These are phyloP conservation scores for Paraphoma chrysanthemicola DNA, from an alignment of 2,329 filamentous ascomycete genomes.

Conservation along the genomic window DNA sequence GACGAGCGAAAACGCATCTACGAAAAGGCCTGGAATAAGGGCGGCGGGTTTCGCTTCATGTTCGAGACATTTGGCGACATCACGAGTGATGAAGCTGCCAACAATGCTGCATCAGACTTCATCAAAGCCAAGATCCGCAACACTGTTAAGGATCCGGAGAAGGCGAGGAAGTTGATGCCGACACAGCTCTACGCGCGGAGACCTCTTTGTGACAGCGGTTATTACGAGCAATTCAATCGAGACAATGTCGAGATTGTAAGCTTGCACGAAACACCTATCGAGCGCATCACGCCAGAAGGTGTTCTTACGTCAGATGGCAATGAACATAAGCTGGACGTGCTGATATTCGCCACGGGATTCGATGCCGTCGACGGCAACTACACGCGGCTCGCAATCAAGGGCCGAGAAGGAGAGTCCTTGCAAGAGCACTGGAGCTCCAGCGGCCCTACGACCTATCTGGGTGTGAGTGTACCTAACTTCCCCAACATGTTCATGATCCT, in stretches of 20 bases:
- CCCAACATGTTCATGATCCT: slow-evolving; percentile 48
- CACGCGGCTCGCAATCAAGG: slow-evolving; percentile 21
- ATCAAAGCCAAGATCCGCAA: slow-evolving; percentile 45
- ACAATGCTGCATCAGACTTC: slow-evolving; percentile 48
- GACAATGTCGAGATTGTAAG: slow-evolving; percentile 49
- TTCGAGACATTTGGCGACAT: slow-evolving; percentile 33
- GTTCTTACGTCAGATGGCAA: slow-evolving; percentile 48
- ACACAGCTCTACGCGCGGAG: slow-evolving; percentile 50
- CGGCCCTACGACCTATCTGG: slow-evolving; percentile 37
- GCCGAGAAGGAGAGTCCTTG: slow-evolving; percentile 26
- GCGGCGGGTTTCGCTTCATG: slow-evolving; percentile 40
- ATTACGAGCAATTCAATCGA: slow-evolving; percentile 50
- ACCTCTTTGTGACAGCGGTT: slow-evolving; percentile 50
- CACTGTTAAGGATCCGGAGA: slow-evolving; percentile 49
- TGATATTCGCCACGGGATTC: slow-evolving; percentile 52
- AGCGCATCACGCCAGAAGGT: slow-evolving; percentile 35
- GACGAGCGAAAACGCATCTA: slow-evolving; percentile 17
- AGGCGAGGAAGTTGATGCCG: slow-evolving; percentile 51
- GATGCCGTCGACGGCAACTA: slow-evolving; percentile 48
- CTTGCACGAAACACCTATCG: slow-evolving; percentile 46
- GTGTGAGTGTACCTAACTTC: slow-evolving; percentile 39
- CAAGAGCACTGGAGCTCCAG: slow-evolving; percentile 29
- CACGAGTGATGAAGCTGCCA: slow-evolving; percentile 40
- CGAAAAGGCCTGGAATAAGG: slow-evolving; percentile 13
- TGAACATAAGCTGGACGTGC: slow-evolving; percentile 45